Conservation (phyloP, 1,284 basidiomycete genomes). For the Fomitopsis palustris region DNA sequence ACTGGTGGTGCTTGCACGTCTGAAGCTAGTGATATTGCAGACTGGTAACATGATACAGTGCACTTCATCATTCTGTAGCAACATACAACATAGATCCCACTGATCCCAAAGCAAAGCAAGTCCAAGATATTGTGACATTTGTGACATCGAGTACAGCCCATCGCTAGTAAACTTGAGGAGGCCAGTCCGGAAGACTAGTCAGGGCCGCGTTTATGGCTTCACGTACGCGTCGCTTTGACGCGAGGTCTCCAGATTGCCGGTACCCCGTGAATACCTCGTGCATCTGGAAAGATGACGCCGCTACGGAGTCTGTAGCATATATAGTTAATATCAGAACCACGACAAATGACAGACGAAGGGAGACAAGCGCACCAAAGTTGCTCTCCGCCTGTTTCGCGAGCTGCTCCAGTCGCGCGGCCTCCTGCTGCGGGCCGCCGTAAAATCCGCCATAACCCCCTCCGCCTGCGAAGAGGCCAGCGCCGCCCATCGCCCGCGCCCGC, state of each 20-base stretch:
- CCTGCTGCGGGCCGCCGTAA: conserved; percentile 28
- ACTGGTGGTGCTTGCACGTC: background rate
- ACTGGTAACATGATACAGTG: background rate
- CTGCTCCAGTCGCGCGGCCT: conserved; percentile 31
- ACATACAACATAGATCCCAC: background rate
- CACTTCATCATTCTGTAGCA: background rate
- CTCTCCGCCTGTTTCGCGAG: conserved; percentile 31
- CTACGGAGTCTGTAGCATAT: conserved; percentile 27
- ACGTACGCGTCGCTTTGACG: conserved; percentile 36
- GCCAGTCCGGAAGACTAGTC: conserved; percentile 34
- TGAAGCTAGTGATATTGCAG: background rate
- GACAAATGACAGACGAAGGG: background rate
- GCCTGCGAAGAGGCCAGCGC: conserved; percentile 29
- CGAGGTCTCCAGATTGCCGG: conserved; percentile 35
- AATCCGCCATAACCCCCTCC: conserved; percentile 20
- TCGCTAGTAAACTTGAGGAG: conserved; percentile 17
- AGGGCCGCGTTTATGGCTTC: conserved; percentile 38
- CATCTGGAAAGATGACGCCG: conserved; percentile 36
- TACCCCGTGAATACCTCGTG: conserved; percentile 34
- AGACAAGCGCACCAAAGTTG: conserved; percentile 26
- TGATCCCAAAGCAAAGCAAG: background rate
- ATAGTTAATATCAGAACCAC: background rate
- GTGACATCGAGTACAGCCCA: background rate
- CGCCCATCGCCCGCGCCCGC: conserved; percentile 25
- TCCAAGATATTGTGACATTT: background rate